Base-by-base conservation (phyloP, 768 basidiomycete genomes). In the Trametes coccinea region DNA sequence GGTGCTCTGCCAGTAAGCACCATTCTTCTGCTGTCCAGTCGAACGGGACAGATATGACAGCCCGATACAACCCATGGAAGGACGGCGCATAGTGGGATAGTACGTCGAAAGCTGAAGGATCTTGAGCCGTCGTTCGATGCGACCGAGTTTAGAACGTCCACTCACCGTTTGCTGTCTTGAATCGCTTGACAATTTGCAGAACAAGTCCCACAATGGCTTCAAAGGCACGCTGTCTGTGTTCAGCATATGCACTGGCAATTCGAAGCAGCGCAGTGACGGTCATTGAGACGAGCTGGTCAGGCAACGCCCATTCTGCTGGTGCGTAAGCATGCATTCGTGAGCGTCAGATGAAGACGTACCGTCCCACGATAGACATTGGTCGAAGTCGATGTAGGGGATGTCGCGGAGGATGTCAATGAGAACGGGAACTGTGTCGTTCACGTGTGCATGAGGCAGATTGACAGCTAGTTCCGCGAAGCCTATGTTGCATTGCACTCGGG, bases 61-160 rank as follows among this genome's bases (percentile, higher is more conserved):
- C 92, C 39, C 94, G 85, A 71, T 93, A 92, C 31, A 95, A 77
- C 6, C 94, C 94, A 72, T 95, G 92, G 45, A 96, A 78, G 14
- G 90, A 84, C 5, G 93, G 94, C 17, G 87, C 87, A 39, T 88
- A 74, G 62, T 92, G 91, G 1, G 87, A 86, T 17, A 95, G 77
- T 37, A 92, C 79, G 61, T 84, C 81, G n/a, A 85, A 75, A 0
- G 89, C 92, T 94, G 63, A 4, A 31, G 34, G 30, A 3, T 16
- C 48, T 13, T 31, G 41, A n/a, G 14, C 7, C 6, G 27, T 49
- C 10, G 31, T 9, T 49, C 11, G 31, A 33, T 4, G 4, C 4
- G 4, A 13, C n/a, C 30, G 11, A 30, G 48, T n/a, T 16, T 29
- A 27, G 5, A 6, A 31, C 10, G 74, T 6, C 22, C 34, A 37